Evolutionary conservation across 768 basidiomycete species (phyloP), one percentile per base, ranked within the genome.

Genomic region (Pleurotus cornucopiae): DNA sequence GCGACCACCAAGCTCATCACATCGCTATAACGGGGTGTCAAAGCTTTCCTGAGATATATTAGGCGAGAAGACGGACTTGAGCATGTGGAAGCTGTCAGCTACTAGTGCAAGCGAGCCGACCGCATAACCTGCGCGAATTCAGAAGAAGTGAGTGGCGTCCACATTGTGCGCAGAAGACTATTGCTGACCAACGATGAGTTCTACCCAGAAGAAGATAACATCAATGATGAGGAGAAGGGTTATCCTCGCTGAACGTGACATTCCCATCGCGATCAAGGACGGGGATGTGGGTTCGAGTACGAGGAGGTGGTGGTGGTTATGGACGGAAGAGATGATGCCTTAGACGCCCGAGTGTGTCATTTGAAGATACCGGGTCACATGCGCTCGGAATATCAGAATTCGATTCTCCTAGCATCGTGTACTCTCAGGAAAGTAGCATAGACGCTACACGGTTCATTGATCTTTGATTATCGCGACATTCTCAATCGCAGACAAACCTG

Each of bases 71-170:
- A 73, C 86, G 58, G 61, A 95, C 94, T 98, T 98, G 74, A 98
- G 86, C 95, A 97, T 98, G 74, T 98, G 96, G 71, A 98, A 98
- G 61, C 89, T 90, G 73, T 98, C 96, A 6, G 96, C 96, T 46
- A 99, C 86, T 54, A 98, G 86, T 1, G 95, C 95, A 1, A 98
- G 83, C 0, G 94, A 96, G 26, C 94, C 94, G 55, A 97, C 93
- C n/a, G 89, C 85, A 85, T 96, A 96, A 41, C 95, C 94, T 89
- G 63, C 59, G 23, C 55, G 58, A 54, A 18, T 59, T 57, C 58
- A 38, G 60, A 58, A 20, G 61, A 49, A 57, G 60, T 54, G 61
- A 25, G 34, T 48, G 49, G 30, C 43, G 20, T 34, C 6, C 13
- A 34, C 48, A 43, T 40, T 49, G 39, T 11, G 38, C 38, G 34